Conservation (phyloP, 2,329 filamentous ascomycete species). For the Aspergillus fumigatiaffinis region DNA sequence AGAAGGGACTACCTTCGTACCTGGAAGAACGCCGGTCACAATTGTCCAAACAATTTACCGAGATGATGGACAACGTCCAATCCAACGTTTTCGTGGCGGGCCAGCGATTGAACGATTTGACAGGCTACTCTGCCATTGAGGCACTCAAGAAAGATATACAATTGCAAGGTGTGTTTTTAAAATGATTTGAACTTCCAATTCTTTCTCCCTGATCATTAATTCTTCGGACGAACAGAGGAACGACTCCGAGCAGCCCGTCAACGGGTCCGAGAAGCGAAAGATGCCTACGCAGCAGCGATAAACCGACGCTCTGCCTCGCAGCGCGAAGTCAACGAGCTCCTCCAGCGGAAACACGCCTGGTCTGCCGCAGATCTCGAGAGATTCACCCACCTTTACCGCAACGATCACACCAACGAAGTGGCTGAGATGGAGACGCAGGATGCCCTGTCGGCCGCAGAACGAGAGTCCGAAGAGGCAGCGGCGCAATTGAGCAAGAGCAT, state of each 20-base stretch:
- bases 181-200: neutral
- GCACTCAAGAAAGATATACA: constrained; percentile 75
- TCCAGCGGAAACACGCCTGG: constrained; percentile 94
- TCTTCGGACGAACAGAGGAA: constrained; percentile 40
- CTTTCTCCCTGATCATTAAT: constrained; percentile 2
- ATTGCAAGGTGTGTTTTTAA: constrained; percentile 51
- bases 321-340: constrained; percentile 88
- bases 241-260: constrained; percentile 54
- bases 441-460: constrained; percentile 69
- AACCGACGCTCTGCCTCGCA: constrained; percentile 81
- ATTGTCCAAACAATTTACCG: constrained; percentile 58
- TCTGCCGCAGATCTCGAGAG: constrained; percentile 80
- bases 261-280: constrained; percentile 67
- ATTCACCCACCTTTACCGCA: constrained; percentile 87
- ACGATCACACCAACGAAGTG: constrained; percentile 89
- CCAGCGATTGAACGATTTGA: constrained; percentile 87
- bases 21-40: constrained; percentile 50
- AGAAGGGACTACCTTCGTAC: constrained; percentile 31
- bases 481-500: constrained; percentile 76
- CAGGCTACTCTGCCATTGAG: constrained; percentile 90
- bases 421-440: constrained; percentile 70
- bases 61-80: constrained; percentile 85
- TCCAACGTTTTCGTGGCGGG: constrained; percentile 79
- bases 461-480: constrained; percentile 71
- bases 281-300: constrained; percentile 77